Percentiles rank a stretch among this genome's conserved stretches.
These are phyloP conservation scores for Xylaria flabelliformis DNA, from an alignment of 495 filamentous ascomycete species.

Conservation along the genomic window DNA sequence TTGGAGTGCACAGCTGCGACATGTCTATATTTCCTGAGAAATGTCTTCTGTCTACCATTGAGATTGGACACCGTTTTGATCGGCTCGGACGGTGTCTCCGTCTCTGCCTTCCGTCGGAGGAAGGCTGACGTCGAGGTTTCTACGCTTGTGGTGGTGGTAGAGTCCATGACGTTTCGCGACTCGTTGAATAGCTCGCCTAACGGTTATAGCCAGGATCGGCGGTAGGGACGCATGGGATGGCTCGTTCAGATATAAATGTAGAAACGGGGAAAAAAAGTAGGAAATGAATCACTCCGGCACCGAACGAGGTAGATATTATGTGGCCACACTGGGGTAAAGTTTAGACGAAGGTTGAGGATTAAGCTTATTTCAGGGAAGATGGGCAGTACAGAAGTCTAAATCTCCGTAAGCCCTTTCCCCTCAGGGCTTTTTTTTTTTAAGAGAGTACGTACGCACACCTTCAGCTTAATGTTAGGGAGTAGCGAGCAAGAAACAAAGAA, in stretches of 20 bases:
- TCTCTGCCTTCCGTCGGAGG: conserved; percentile 29
- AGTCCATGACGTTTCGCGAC: conserved; percentile 33
- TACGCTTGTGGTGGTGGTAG: conserved; percentile 38
- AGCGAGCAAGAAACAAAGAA: not conserved
- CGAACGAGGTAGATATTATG: conserved; percentile 9
- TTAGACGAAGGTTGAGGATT: not conserved
- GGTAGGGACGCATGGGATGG: not conserved
- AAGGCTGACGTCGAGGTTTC: conserved; percentile 29
- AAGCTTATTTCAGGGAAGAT: not conserved
- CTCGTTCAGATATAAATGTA: not conserved
- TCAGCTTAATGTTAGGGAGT: not conserved
- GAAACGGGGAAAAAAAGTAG: not conserved
- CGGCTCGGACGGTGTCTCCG: conserved; percentile 1
- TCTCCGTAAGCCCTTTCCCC: not conserved
- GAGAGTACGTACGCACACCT: not conserved
- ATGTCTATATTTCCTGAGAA: conserved; percentile 77
- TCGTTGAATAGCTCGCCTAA: not conserved
- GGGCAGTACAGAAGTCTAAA: not conserved
- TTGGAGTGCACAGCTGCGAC: conserved; percentile 81
- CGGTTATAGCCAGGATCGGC: not conserved
- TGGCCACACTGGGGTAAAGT: not conserved
- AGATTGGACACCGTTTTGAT: conserved; percentile 3
- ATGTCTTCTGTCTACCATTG: conserved; percentile 25
- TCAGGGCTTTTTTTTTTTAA: too few relatives aligned
- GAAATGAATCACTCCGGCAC: not conserved